Conservation (phyloP, 2,329 filamentous ascomycete genomes). For the Nemania abortiva region DNA sequence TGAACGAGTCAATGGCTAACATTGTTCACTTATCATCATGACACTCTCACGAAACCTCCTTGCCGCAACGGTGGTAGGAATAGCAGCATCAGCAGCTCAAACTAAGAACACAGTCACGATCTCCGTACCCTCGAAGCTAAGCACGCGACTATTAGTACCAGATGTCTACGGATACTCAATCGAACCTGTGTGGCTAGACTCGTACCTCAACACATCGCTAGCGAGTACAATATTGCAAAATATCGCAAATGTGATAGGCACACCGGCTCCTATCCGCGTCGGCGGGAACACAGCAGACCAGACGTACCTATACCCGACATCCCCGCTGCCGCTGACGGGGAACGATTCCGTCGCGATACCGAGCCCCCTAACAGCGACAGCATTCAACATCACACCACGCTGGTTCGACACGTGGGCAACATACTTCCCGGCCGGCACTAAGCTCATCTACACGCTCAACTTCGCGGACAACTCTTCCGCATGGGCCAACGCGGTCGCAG, state of each 20-base stretch:
- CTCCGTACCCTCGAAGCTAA: slow-evolving; percentile 44
- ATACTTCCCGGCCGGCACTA: slow-evolving; percentile 51
- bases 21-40: slow-evolving; percentile 21
- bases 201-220: slow-evolving; percentile 48
- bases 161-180: slow-evolving; percentile 53
- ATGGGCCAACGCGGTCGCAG: slow-evolving; percentile 47
- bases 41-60: slow-evolving; percentile 25
- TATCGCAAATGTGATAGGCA: slow-evolving; percentile 49
- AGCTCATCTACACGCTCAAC: slow-evolving; percentile 53
- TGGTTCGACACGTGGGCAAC: slow-evolving; percentile 51
- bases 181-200: slow-evolving; percentile 52
- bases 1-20: neutral
- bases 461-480: slow-evolving; percentile 50
- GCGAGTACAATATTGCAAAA: slow-evolving; percentile 46
- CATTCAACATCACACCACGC: slow-evolving; percentile 51
- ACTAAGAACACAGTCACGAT: slow-evolving; percentile 39
- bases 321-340: slow-evolving; percentile 46
- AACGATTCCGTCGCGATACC: slow-evolving; percentile 49
- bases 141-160: slow-evolving; percentile 45
- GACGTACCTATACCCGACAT: slow-evolving; percentile 49
- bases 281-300: slow-evolving; percentile 54
- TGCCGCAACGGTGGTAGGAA: slow-evolving; percentile 27
- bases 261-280: slow-evolving; percentile 51
- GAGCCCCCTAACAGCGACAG: slow-evolving; percentile 39
- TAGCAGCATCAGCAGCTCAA: slow-evolving; percentile 37